Evolutionary conservation across 192 early-diverging fungal species (phyloP), one percentile per base, ranked within the genome.

Genomic region (Backusella tarrabulga): DNA sequence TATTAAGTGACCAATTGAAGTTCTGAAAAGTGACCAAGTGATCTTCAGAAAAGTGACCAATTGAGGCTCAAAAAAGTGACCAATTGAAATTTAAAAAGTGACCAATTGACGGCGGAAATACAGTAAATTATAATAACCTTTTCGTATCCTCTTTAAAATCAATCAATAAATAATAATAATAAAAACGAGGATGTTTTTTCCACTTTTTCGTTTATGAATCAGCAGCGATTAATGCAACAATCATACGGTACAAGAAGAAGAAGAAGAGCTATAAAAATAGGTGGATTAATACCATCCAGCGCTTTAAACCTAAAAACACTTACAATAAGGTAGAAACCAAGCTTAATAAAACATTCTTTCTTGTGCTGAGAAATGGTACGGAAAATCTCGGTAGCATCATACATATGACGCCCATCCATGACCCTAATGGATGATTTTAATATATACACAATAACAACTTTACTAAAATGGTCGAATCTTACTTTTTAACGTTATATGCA

Each of bases 311-410:
- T 11, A 74, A 21, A 2, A 36, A 29, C 23, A 77, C 83, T 80
- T 84, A 89, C 91, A 40, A 99, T 81, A 71, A 99, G 90, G 77
- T 97, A 99, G 74, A 99, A 99, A 34, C 91, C 96, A 32, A 99
- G 93, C 85, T 99, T 99, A 86, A 95, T 88, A 81, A 98, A 98
- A 85, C 93, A 93, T 84, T 99, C 98, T 85, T 93, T 93, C 88
- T 99, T 99, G 82, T 98, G 96, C 76, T 90, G 84, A 42, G 91
- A 87, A 54, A 99, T 80, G 15, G 96, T 97, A 76, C 96, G 90
- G 91, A 99, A 99, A 73, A 99, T 97, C 82, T 98, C 97, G 68
- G 98, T 99, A 12, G 98, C 95, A 84, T 99, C 98, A 84, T 94
- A 98, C 90, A 95, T 93, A 83, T 99, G 96, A 76, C 92, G 91